These are phyloP conservation scores for Calocybe gambosa DNA, from an alignment of 1,284 basidiomycete genomes.

Conservation along the genomic window DNA sequence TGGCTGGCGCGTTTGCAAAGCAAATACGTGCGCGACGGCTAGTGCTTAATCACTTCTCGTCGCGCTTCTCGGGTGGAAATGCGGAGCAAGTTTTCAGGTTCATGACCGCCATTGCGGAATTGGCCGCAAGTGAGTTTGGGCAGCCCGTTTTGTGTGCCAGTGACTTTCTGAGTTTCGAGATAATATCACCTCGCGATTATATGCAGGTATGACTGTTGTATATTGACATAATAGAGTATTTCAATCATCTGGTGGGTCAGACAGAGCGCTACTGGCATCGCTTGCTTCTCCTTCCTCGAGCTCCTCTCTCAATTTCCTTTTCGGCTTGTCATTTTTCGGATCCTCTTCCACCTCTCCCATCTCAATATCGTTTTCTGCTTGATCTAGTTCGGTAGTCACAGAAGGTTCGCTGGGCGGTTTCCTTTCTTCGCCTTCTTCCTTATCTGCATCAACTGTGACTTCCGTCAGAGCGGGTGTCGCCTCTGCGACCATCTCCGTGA, in stretches of 20 bases:
- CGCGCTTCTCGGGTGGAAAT: slow-evolving; percentile 54
- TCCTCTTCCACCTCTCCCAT: slow-evolving; percentile 82
- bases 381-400: slow-evolving; percentile 19
- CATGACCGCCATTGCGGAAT: slow-evolving; percentile 54
- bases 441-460: slow-evolving; percentile 19
- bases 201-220: slow-evolving; percentile 7
- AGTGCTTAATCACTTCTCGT: slow-evolving; percentile 83
- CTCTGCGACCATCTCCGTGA: slow-evolving; percentile 18
- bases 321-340: slow-evolving; percentile 39
- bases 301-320: slow-evolving; percentile 58
- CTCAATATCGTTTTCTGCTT: slow-evolving; percentile 62
- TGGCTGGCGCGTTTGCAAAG: slow-evolving; percentile 82
- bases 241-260: slow-evolving; percentile 62
- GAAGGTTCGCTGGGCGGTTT: slow-evolving; percentile 23
- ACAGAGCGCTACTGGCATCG: slow-evolving; percentile 67
- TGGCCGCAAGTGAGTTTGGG: slow-evolving; percentile 50
- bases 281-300: slow-evolving; percentile 81
- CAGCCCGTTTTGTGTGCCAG: slow-evolving; percentile 59
- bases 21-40: slow-evolving; percentile 60
- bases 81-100: slow-evolving; percentile 40
- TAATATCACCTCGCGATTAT: slow-evolving; percentile 30
- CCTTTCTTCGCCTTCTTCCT: slow-evolving; percentile 37
- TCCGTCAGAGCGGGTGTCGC: slow-evolving; percentile 14
- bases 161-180: slow-evolving; percentile 65
- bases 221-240: too few relatives aligned